Evolutionary conservation across 371 early-diverging fungal genomes (phyloP).

Genomic region (Actinomortierella ambigua): DNA sequence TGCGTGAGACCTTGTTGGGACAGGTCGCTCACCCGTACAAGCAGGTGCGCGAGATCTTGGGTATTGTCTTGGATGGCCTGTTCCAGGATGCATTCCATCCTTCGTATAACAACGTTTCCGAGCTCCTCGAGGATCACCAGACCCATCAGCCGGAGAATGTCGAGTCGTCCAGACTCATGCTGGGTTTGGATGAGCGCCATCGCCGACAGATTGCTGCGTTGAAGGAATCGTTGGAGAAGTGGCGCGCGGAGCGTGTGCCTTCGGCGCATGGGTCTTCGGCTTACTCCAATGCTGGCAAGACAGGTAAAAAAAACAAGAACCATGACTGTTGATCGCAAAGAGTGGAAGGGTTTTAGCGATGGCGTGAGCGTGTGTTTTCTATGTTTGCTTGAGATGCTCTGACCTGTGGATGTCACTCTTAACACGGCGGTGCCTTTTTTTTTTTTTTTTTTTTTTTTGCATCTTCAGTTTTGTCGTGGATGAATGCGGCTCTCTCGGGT

Average conservation of each 20-base stretch:
- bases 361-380: not conserved
- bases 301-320: too few species aligned
- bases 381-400: not conserved
- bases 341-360: too few species aligned
- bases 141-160: conserved; percentile 35
- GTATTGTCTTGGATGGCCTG: conserved; percentile 69
- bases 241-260: conserved; percentile 50
- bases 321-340: too few species aligned
- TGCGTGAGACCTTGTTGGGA: conserved; percentile 59
- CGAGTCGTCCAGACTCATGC: conserved; percentile 50
- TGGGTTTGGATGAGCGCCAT: conserved; percentile 38
- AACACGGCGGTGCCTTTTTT: not conserved
- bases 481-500: conserved; percentile 57
- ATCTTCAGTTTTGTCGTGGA: conserved; percentile 69
- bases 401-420: not conserved
- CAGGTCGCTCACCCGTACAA: conserved; percentile 83
- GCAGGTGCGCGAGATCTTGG: conserved; percentile 85
- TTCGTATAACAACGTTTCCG: conserved; percentile 51
- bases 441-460: conserved; percentile 4
- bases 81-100: conserved; percentile 73
- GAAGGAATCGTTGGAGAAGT: conserved; percentile 42
- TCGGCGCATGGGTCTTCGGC: conserved; percentile 53
- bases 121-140: conserved; percentile 45
- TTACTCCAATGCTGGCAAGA: conserved; percentile 74
- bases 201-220: conserved; percentile 42